Percentiles rank a stretch among this genome's conserved stretches.
phyloP scores from a whole-genome alignment of 139 green algal genomes.

The Micractinium sp. region DNA sequence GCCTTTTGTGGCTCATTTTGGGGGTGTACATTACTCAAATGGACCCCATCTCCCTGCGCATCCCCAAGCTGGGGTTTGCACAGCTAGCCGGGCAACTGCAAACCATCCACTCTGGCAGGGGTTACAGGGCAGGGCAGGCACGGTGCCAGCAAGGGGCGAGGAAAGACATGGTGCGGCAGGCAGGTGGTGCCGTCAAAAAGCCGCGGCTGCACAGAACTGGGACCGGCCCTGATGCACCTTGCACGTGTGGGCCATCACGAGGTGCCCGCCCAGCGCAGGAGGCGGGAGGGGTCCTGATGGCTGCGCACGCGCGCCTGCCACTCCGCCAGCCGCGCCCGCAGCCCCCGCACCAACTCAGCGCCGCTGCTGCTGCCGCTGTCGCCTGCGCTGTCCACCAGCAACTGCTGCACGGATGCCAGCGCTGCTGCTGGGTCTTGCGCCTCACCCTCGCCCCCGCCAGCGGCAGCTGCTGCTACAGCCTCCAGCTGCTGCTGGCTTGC shows the following conservation, averaged over 20 bases:
- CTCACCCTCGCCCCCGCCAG: neutral
- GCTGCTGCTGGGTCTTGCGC: neutral
- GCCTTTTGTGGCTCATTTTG: no score
- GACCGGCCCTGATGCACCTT: no score
- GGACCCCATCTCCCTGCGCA: no score
- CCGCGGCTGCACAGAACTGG: no score
- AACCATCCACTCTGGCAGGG: no score
- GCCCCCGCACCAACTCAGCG: conserved; percentile 15
- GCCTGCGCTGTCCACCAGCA: neutral
- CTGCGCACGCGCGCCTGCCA: conserved; percentile 50
- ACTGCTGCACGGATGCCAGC: neutral
- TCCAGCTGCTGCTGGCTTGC: neutral
- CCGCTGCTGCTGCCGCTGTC: neutral
- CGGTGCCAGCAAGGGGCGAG: no score
- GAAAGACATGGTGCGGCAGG: no score
- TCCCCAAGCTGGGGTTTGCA: no score
- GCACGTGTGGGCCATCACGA: neutral
- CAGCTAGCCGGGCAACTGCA: no score
- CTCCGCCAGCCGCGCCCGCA: conserved; percentile 40
- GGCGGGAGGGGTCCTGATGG: conserved; percentile 50
- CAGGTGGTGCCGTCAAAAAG: no score
- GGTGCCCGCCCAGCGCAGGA: conserved; percentile 57
- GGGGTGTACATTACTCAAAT: no score
- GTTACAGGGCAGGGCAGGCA: no score
- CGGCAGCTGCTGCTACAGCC: neutral